phyloP scores from a whole-genome alignment of 768 basidiomycete species.

The Lactarius hengduanensis region DNA sequence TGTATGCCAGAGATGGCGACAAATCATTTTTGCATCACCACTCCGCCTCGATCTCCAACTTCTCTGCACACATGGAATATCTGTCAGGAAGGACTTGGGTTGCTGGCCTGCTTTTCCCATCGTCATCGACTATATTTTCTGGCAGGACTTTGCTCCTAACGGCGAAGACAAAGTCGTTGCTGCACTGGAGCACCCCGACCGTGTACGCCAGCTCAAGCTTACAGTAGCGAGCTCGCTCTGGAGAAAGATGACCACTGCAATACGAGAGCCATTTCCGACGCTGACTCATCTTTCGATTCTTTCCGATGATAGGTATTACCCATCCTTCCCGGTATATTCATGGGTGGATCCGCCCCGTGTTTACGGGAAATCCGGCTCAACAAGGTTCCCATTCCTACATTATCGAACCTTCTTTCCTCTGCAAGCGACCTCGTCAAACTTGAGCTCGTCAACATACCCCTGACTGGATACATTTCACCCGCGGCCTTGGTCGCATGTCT shows the following conservation, averaged over 20 bases:
- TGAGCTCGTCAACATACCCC: not conserved
- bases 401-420: not conserved
- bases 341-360: not conserved
- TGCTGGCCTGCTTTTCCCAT: not conserved
- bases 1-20: too few species aligned
- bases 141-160: too few species aligned
- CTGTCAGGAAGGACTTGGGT: not conserved
- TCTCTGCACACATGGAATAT: not conserved
- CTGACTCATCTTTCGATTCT: too few species aligned
- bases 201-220: too few species aligned
- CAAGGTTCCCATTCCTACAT: not conserved
- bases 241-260: too few species aligned
- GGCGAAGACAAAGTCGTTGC: too few species aligned
- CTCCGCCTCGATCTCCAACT: not conserved
- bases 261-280: too few species aligned
- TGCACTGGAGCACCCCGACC: too few species aligned
- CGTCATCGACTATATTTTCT: not conserved
- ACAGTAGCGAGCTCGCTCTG: too few species aligned
- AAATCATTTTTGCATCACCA: too few species aligned
- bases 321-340: not conserved
- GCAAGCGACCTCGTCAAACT: not conserved
- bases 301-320: too few species aligned
- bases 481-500: not conserved
- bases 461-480: not conserved
- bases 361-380: not conserved